Evolutionary conservation across 257 asterid species (phyloP), one percentile per base, ranked within the genome.

Genomic region (Solanum medicagineum): DNA sequence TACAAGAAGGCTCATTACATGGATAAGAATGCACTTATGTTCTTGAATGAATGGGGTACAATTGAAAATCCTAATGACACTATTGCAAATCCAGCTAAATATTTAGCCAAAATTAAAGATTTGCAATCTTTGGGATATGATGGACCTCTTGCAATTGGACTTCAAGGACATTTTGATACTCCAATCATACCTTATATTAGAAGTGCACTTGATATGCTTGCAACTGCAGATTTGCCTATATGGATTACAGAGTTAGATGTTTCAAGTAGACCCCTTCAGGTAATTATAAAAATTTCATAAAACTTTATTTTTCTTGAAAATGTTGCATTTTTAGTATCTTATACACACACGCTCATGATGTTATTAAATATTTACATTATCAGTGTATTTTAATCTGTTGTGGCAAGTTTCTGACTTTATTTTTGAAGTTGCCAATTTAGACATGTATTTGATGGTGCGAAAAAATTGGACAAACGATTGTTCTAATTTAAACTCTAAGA

Each of bases 241-340:
- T 93, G 97, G 94, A 81, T 93, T 73, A 93, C 94, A 0, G 96
- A 92, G 29, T 69, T 91, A 4, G 94, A 91, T 29, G 79, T 68
- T 40, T 65, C 22, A 56, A 9, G 15, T 26, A 22, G 57, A 55
- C 29, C 60, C 42, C 86, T 85, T 81, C 85, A 63, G 65, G 81
- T 22, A 42, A 24, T n/a, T 20, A n/a, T n/a, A 0, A 59, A 20
- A 55, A 55, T 56, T 7, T 54, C 59, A 54, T 44, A 36, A 4
- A 36, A 36, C 40, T 36, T 36, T 3, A 36, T 36, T 4, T 36
- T 42, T 44, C 47, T 44, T 44, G 47, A 6, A 44, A 44, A 44
- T 6, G 45, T 44, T 44, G 10, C 47, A 44, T 7, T 44, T 44
- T 44, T 6, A 44, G 9, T 44, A 36, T 44, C 2, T 44, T 6